Percentiles rank a stretch among this genome's conserved stretches.
Evolutionary conservation across 2,329 filamentous ascomycete genomes (phyloP).

Genomic region (Curvularia verruculosa): DNA sequence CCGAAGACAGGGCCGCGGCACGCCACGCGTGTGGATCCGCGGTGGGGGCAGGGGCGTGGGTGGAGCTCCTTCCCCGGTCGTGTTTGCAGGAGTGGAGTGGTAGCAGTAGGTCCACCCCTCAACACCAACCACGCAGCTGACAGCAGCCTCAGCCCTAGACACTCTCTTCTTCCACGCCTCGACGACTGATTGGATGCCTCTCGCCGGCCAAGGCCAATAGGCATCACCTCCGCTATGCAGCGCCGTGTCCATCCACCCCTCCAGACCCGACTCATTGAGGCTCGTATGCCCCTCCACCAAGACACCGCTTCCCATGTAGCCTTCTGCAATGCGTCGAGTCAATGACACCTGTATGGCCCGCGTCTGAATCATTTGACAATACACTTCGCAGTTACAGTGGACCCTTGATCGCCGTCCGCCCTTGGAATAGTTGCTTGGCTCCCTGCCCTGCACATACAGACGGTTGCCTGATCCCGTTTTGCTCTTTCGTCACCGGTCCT

Average conservation of each 20-base stretch:
- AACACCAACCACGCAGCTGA: constrained; percentile 25
- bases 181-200: constrained; percentile 10
- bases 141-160: constrained; percentile 25
- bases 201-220: constrained; percentile 14
- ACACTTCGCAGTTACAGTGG: not conserved
- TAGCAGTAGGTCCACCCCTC: constrained; percentile 17
- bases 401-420: constrained; percentile 4
- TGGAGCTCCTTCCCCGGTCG: constrained; percentile 17
- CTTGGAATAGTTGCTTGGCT: constrained; percentile 6
- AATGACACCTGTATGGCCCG: not conserved
- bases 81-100: too few species aligned
- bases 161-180: constrained; percentile 19
- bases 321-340: not conserved
- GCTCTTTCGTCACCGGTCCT: constrained; percentile 6
- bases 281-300: constrained; percentile 17
- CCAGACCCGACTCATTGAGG: constrained; percentile 11
- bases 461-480: constrained; percentile 23
- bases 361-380: not conserved
- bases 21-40: constrained; percentile 6
- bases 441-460: constrained; percentile 4
- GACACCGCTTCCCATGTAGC: constrained; percentile 12
- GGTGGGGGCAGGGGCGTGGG: constrained; percentile 22
- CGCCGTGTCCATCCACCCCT: not conserved
- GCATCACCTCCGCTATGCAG: constrained; percentile 9
- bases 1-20: constrained; percentile 11